Conservation (phyloP, 441 rosid genomes). For the Aleurites moluccanus region DNA sequence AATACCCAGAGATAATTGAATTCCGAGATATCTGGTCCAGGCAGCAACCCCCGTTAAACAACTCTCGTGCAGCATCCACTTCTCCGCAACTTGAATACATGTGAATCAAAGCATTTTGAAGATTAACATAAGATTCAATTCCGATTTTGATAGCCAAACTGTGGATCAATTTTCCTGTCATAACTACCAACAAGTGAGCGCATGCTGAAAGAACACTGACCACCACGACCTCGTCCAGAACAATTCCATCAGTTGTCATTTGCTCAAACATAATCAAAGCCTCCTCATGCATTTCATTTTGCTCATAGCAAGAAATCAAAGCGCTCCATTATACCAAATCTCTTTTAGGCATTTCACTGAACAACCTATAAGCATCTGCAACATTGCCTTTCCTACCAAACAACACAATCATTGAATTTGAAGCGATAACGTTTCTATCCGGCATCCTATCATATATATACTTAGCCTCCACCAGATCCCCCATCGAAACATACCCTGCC, state of each 20-base stretch:
- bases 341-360: slow-evolving; percentile 42
- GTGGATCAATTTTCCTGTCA: slow-evolving; percentile 42
- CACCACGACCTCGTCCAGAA: slow-evolving; percentile 51
- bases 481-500: slow-evolving; percentile 47
- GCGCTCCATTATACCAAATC: slow-evolving; percentile 71
- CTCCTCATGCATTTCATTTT: slow-evolving; percentile 43
- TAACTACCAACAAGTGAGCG: slow-evolving; percentile 29
- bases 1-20: slow-evolving; percentile 59
- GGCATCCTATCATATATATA: slow-evolving; percentile 47
- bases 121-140: slow-evolving; percentile 46
- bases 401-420: slow-evolving; percentile 61
- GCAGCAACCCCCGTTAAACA: slow-evolving; percentile 36
- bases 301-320: slow-evolving; percentile 54
- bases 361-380: slow-evolving; percentile 42
- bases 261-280: slow-evolving; percentile 43
- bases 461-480: slow-evolving; percentile 45
- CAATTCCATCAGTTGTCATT: slow-evolving; percentile 40
- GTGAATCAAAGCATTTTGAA: slow-evolving; percentile 59
- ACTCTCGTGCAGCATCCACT: slow-evolving; percentile 38
- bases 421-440: slow-evolving; percentile 45
- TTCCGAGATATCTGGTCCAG: slow-evolving; percentile 61
- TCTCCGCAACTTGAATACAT: slow-evolving; percentile 54
- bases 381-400: slow-evolving; percentile 44
- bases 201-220: slow-evolving; percentile 52
- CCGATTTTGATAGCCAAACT: slow-evolving; percentile 43